Conservation (phyloP, 805 yeast species). For the Hanseniaspora singularis region DNA sequence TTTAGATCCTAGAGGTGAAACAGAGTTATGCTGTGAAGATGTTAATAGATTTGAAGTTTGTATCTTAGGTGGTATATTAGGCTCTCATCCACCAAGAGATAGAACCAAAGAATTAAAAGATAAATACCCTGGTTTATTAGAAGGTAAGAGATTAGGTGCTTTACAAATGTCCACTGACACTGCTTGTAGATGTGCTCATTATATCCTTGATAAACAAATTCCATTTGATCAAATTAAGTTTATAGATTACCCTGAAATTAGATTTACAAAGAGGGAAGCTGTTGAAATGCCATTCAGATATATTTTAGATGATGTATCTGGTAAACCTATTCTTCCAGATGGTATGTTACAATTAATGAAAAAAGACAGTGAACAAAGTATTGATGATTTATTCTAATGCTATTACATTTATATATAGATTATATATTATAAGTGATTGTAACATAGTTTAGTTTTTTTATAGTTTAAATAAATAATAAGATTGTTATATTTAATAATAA, state of each 20-base stretch:
- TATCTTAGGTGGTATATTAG: conserved; percentile 91
- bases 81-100: conserved; percentile 84
- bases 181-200: conserved; percentile 82
- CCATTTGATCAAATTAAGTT: conserved; percentile 65
- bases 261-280: conserved; percentile 76
- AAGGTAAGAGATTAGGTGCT: conserved; percentile 74
- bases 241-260: conserved; percentile 87
- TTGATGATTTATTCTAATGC: conserved; percentile 40
- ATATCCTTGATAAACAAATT: conserved; percentile 49
- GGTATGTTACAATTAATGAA: conserved; percentile 85
- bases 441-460: no score
- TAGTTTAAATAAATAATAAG: no score
- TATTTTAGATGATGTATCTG: conserved; percentile 43
- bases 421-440: no score
- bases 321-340: conserved; percentile 73
- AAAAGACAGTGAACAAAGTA: conserved; percentile 70
- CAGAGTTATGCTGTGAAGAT: conserved; percentile 66
- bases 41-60: conserved; percentile 61
- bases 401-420: no score
- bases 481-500: no score
- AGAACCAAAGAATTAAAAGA: conserved; percentile 78
- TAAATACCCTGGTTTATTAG: conserved; percentile 56
- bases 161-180: conserved; percentile 97
- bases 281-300: conserved; percentile 98
- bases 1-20: conserved; percentile 75